Base-by-base conservation (phyloP, 208 protist species). In the Tetramitus jugosus region DNA sequence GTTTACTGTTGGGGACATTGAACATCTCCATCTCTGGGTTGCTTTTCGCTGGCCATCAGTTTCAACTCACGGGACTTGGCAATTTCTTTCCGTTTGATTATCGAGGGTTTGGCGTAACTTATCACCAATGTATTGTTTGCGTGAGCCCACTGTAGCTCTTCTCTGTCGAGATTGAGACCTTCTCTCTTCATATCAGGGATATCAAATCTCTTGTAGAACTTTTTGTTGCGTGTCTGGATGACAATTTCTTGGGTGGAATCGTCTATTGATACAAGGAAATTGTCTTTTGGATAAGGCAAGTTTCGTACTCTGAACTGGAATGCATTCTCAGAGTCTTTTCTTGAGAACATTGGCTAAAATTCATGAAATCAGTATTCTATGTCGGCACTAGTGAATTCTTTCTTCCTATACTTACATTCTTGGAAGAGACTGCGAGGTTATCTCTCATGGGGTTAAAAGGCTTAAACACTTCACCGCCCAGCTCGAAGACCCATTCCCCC, bases 221-320 rank as follows among this genome's bases (percentile, higher is more conserved):
- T 97, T 72, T 93, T 95, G 85, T 97, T 97, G n/a, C 81, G 87
- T 14, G 94, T 97, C 31, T 92, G 88, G 53, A 97, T 88, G 0
- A 96, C 91, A 71, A 97, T 90, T 65, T 82, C 91, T 86, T 79
- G 76, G 23, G 8, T 45, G 1, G 56, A 40, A 23, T 80, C 69
- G 74, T 97, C 93, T 3, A 97, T 81, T 1, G 84, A 80, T 17
- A 97, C 84, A 17, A 80, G 79, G 79, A 92, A 96, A 33, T 90
- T 86, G 0, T 93, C 86, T 76, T 84, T 88, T 0, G 89, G 79
- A 84, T 95, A 97, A 23, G 89, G 89, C 42, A 35, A 81, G 77
- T 97, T 96, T 8, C 94, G 87, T 42, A 97, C 91, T 39, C 92
- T 87, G 37, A 89, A 93, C 33, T 95, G 87, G 77, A 94, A 91